Evolutionary conservation across 2,329 filamentous ascomycete genomes (phyloP), one percentile per base, ranked within the genome.

Genomic region (Colletotrichum sidae): DNA sequence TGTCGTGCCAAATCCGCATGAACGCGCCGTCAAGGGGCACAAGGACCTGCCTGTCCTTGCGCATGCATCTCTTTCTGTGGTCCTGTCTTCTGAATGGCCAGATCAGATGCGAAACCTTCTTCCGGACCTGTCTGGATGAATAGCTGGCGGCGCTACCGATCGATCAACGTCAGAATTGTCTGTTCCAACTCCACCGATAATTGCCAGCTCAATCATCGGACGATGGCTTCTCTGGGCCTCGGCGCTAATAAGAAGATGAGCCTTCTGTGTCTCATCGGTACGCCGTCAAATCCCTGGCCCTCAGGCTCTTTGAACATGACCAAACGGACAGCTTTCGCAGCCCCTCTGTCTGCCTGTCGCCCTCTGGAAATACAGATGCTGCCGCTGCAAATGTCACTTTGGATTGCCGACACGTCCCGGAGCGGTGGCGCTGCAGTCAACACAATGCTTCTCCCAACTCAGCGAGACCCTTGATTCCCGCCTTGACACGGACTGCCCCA

Each of bases 141-240:
- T 42, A 35, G 38, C 41, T 52, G 46, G 52, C 34, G 51, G 17
- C 37, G 42, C 42, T 57, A 39, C 58, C 53, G 51, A 65, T 56
- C 46, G 46, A 62, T 62, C 46, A 62, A 56, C 52, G 58, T 62
- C 58, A 62, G 58, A 65, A 65, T 56, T 61, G 58, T 53, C 52
- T 56, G 41, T 49, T n/a, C 58, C 56, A 37, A 46, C 62, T 45
- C 62, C 62, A 57, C 47, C 37, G 17, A 17, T 15, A 52, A 56
- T 56, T 35, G 54, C 53, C 52, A 53, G 52, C 46, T 59, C 41
- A 55, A 60, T 51, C 55, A 65, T 65, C 47, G 58, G 58, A 65
- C 58, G 52, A 55, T 62, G 58, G 55, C 62, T 65, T 62, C 58
- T 49, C 42, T 35, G 37, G 52, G 58, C 42, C 37, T 39, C 15